A percentile compares a stretch with the other conserved stretches of the same genome.
Evolutionary conservation across 345 rosid genomes (phyloP).

Genomic region (Salix suchowensis): DNA sequence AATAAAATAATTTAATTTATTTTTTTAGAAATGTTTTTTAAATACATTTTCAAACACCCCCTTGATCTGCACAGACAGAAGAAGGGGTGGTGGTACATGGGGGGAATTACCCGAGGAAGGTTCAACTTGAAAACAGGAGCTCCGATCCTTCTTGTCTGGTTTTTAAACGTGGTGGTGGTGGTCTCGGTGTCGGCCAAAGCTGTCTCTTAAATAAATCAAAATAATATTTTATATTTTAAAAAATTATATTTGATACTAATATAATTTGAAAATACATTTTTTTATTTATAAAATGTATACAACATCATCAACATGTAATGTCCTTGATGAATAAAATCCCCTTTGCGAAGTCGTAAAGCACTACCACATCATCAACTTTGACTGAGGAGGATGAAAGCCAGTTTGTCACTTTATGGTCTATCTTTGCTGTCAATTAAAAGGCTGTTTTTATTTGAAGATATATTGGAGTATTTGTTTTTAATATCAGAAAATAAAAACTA

Average conservation of each 20-base stretch:
- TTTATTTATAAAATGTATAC: no score
- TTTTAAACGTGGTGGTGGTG: not conserved
- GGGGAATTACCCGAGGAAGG: not conserved
- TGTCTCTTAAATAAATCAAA: not conserved
- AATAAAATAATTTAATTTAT: no score
- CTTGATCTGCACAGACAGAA: no score
- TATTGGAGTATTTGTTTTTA: no score
- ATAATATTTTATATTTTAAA: no score
- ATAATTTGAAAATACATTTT: no score
- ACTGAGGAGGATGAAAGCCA: conserved; percentile 18
- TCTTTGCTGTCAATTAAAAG: not conserved
- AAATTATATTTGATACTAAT: no score
- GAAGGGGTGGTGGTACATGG: no score
- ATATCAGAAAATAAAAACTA: not conserved
- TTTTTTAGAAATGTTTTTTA: no score
- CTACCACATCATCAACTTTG: not conserved
- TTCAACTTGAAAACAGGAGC: not conserved
- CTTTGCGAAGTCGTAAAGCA: not conserved
- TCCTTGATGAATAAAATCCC: not conserved
- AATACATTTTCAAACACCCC: no score
- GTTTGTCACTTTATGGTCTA: conserved; percentile 5
- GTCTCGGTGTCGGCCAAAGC: not conserved
- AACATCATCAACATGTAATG: not conserved
- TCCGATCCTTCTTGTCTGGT: not conserved
- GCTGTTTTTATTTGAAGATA: no score